Base-by-base conservation (phyloP, 441 rosid genomes). In the Mallotus repandus region DNA sequence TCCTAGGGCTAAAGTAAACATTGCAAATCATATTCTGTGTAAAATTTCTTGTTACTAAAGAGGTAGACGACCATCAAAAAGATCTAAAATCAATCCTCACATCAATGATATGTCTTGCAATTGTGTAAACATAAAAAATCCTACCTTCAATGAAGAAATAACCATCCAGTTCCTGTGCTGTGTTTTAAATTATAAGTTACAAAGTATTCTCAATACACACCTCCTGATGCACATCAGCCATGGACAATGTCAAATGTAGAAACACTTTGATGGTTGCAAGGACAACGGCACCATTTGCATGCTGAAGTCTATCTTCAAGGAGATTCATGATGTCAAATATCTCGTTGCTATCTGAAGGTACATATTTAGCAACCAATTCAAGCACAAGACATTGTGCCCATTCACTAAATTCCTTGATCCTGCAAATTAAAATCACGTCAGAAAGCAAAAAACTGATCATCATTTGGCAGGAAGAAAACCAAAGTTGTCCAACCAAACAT, bases 231-330 rank as follows among this genome's bases (percentile, higher is more conserved):
- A 96, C 97, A 78, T 96, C 97, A 52, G 91, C 82, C 99, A 96
- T 93, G 76, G 98, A 91, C 79, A 96, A 81, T 52, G 99, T 96
- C 83, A 90, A 69, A 72, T 93, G 95, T 66, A 96, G 84, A 82
- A 96, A 93, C 66, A 96, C 86, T 85, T 91, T 96, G 80, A 84
- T 86, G 56, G 96, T 88, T 59, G 98, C 93, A 79, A 96, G 86
- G 63, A 96, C 99, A 77, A 96, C 98, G 75, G 98, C 99, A 74
- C 99, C 98, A 88, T 96, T 93, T 68, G 99, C 99, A 85, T 96
- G 98, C 78, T 96, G 97, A 81, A 96, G 99, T 81, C 99, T 90
- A 87, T 96, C 99, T 82, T 93, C 99, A 69, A 96, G 91, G 79
- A 96, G 93, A 85, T 96, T 96, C 99, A 96, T 96, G 70, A 93